These are phyloP conservation scores for Protomyces inundatus DNA, from an alignment of 1,139 yeast genomes.

Conservation along the genomic window DNA sequence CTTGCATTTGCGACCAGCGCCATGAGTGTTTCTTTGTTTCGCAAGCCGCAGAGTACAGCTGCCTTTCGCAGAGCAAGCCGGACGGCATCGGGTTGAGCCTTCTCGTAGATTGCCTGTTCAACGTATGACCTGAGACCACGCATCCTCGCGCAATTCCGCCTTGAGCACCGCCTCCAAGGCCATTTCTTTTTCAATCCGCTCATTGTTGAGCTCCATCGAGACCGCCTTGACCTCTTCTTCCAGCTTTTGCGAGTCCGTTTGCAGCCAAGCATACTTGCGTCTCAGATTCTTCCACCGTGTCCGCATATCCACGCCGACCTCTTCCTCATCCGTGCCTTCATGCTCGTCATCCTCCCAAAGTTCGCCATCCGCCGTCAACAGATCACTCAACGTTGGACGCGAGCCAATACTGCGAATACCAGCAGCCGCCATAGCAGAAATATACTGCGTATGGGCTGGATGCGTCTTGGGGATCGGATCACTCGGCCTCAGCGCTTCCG, in stretches of 20 bases:
- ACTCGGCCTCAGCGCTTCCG: slow-evolving; percentile 35
- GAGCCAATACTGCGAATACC: neutral
- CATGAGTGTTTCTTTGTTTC: neutral
- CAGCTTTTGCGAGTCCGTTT: slow-evolving; percentile 48
- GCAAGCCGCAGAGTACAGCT: neutral
- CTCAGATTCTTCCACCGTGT: slow-evolving; percentile 36
- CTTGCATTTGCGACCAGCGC: neutral
- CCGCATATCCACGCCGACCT: slow-evolving; percentile 35
- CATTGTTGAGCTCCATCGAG: slow-evolving; percentile 43
- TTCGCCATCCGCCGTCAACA: slow-evolving; percentile 1
- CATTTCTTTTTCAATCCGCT: slow-evolving; percentile 56
- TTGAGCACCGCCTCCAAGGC: slow-evolving; percentile 50
- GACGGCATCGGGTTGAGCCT: neutral
- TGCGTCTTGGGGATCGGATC: slow-evolving; percentile 29
- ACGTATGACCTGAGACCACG: neutral
- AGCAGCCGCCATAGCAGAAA: slow-evolving; percentile 26
- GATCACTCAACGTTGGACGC: neutral
- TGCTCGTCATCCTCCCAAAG: slow-evolving; percentile 29
- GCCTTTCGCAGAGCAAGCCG: neutral
- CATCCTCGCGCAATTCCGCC: slow-evolving; percentile 34
- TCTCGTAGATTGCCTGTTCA: neutral
- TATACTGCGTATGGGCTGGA: slow-evolving; percentile 27
- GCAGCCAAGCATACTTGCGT: slow-evolving; percentile 46
- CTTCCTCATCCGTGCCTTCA: slow-evolving; percentile 30
- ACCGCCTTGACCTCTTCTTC: slow-evolving; percentile 43